Conservation (phyloP, 768 basidiomycete species). For the Clathrus columnatus region DNA sequence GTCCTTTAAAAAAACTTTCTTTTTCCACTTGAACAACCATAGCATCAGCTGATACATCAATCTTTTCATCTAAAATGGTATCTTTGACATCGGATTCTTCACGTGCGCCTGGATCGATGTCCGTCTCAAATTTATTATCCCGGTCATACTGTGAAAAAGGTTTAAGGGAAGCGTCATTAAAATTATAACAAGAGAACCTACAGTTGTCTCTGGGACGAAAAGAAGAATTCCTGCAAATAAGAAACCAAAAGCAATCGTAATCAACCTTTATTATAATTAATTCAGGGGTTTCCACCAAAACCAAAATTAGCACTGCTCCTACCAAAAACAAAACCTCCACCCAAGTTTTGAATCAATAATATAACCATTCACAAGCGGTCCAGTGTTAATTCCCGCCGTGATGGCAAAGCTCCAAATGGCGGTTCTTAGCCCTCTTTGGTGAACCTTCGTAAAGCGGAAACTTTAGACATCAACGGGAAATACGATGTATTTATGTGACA, state of each 20-base stretch:
- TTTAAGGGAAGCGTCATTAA: not conserved
- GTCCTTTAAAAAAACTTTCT: slow-evolving; percentile 8
- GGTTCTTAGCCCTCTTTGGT: slow-evolving; percentile 34
- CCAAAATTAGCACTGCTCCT: slow-evolving; percentile 9
- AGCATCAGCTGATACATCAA: not conserved
- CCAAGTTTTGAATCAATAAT: slow-evolving; percentile 35
- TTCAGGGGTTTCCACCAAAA: not conserved
- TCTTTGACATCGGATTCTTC: no score
- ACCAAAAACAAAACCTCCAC: slow-evolving; percentile 37
- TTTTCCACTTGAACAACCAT: not conserved
- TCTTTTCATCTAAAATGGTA: no score
- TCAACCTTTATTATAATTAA: slow-evolving; percentile 10
- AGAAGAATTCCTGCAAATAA: slow-evolving; percentile 31
- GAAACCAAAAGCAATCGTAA: slow-evolving; percentile 34
- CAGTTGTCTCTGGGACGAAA: slow-evolving; percentile 32
- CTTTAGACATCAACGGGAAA: not conserved
- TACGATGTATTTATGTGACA: not conserved
- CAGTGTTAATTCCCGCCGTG: slow-evolving; percentile 34
- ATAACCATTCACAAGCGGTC: slow-evolving; percentile 37
- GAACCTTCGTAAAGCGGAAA: slow-evolving; percentile 23
- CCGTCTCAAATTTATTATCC: not conserved
- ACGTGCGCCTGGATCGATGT: not conserved
- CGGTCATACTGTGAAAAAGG: slow-evolving; percentile 1
- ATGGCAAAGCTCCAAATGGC: slow-evolving; percentile 40
- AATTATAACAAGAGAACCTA: slow-evolving; percentile 11